Base-by-base conservation (phyloP, 169 alveolate genomes). In the Pseudocohnilembus persalinus region DNA sequence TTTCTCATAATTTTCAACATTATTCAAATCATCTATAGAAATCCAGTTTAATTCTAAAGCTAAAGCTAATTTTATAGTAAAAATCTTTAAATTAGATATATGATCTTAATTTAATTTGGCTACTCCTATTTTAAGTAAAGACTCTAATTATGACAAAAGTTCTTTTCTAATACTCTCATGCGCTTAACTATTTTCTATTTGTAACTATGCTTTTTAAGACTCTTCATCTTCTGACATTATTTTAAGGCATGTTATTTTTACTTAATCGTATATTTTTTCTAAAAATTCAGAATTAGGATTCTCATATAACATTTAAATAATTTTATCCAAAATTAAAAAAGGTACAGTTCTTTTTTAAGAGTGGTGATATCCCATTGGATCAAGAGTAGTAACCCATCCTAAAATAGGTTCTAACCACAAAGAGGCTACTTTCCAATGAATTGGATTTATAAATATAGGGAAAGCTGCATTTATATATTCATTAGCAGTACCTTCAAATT, bases 31-130 rank as follows among this genome's bases (percentile, higher is more conserved):
- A 63, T 83, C 88, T 82, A 79, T 63, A 49, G 28, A 74, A 65
- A 64, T 35, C 92, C 74, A 88, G 85, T 26, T 82, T 68, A 65
- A 81, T 79, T n/a, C 6, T 79, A 31, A 76, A 73, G 30, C 85
- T 25, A 32, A 65, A 49, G 26, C 73, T 81, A 81, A 83, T 80
- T 83, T 31, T 64, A 74, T 84, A 72, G 65, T 76, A 72, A 79
- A 79, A 64, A 79, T 79, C 24, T 79, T 33, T 26, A 79, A 49
- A 49, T 79, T 79, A 0, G 76, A n/a, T 1, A 79, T 30, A n/a
- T 79, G 35, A 35, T 79, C 84, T 34, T 27, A 24, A 4, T 35
- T 25, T 26, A 68, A 49, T 24, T 49, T 33, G 49, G 76, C 31
- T 34, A 73, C 77, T 16, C 64, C 84, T 20, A 4, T 49, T 63